phyloP scores from a whole-genome alignment of 1,284 basidiomycete species.

The Salmacisia buchloeana region DNA sequence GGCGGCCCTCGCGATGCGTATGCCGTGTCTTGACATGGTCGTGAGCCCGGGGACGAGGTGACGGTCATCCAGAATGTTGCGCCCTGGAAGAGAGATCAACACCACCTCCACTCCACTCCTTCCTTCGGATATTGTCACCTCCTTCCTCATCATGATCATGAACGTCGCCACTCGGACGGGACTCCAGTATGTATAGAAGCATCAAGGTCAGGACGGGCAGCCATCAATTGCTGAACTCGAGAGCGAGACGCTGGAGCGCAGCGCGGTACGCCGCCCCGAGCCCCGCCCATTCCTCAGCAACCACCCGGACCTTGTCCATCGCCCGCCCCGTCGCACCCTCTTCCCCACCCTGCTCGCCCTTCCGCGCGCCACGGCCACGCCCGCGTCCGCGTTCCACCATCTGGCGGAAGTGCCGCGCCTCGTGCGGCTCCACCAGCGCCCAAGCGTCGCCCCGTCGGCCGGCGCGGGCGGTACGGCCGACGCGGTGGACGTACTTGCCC shows the following conservation, averaged over 20 bases:
- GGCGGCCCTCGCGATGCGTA: too few relatives aligned
- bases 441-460: constrained; percentile 80
- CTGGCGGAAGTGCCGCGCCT: constrained; percentile 56
- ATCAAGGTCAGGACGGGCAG: too few relatives aligned
- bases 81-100: too few relatives aligned
- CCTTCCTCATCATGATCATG: too few relatives aligned
- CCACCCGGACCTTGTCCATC: not conserved
- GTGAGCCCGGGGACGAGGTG: too few relatives aligned
- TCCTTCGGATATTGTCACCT: too few relatives aligned
- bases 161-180: too few relatives aligned
- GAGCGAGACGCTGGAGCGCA: not conserved
- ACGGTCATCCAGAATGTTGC: too few relatives aligned
- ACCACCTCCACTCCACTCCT: too few relatives aligned
- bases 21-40: too few relatives aligned
- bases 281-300: not conserved
- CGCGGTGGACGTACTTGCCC: constrained; percentile 94
- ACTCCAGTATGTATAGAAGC: too few relatives aligned
- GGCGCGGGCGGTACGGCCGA: constrained; percentile 87
- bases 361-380: constrained; percentile 7
- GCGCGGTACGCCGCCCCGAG: not conserved
- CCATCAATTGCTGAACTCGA: not conserved
- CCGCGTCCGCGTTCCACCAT: constrained; percentile 7
- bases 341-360: constrained; percentile 7
- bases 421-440: constrained; percentile 92
- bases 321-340: too few relatives aligned